Percentiles rank a stretch among this genome's conserved stretches.
These are phyloP conservation scores for Camellia lanceoleosa DNA, from an alignment of 148 eudicot species.

Conservation along the genomic window DNA sequence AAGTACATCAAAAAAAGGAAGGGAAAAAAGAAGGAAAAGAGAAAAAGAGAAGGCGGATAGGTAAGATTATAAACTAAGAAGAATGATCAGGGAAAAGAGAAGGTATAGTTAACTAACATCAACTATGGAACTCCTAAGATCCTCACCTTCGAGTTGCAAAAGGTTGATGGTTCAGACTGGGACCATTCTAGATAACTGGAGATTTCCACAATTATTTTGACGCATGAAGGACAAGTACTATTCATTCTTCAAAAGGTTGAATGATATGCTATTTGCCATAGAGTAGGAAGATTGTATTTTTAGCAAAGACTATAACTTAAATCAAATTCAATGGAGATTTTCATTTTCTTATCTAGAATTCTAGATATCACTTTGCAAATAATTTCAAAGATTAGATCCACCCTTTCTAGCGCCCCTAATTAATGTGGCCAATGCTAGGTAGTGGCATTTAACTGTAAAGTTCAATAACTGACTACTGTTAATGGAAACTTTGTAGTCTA, in stretches of 20 bases:
- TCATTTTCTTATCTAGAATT: too few relatives aligned
- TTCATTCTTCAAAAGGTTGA: not conserved
- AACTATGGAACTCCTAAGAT: too few relatives aligned
- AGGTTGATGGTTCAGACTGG: not conserved
- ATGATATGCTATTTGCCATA: not conserved
- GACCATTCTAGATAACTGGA: not conserved
- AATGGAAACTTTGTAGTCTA: not conserved
- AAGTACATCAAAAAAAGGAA: too few relatives aligned
- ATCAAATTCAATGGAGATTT: not conserved
- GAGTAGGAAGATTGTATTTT: not conserved
- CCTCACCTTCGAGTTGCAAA: too few relatives aligned
- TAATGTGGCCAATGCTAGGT: not conserved
- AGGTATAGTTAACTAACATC: too few relatives aligned
- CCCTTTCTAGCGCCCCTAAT: not conserved
- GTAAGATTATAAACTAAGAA: too few relatives aligned
- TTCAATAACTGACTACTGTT: not conserved
- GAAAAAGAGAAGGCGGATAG: too few relatives aligned
- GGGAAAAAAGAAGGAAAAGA: too few relatives aligned
- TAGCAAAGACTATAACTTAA: not conserved
- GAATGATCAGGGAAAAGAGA: too few relatives aligned
- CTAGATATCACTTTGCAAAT: not conserved
- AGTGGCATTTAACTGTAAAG: not conserved
- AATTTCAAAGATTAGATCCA: not conserved
- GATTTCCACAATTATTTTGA: not conserved
- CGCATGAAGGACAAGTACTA: not conserved